Percentiles rank a stretch among this genome's conserved stretches.
These are phyloP conservation scores for Wallacemonas sp. DNA, from an alignment of 208 protist species.

Conservation along the genomic window DNA sequence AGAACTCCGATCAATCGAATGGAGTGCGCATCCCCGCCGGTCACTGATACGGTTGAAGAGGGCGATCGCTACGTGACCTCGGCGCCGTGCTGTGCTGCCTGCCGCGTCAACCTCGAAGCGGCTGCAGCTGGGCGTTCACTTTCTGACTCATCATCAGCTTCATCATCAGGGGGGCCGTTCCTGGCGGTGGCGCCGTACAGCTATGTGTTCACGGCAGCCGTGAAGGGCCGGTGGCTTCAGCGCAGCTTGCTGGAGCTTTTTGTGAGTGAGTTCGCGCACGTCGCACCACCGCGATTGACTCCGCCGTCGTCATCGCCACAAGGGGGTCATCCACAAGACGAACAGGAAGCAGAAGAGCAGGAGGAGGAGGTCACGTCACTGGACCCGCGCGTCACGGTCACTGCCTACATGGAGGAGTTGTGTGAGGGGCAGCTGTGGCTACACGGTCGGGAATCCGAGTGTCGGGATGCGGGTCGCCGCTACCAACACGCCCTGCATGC, in stretches of 20 bases:
- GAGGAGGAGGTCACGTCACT: conserved; percentile 20
- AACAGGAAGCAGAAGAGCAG: not conserved
- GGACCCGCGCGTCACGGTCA: conserved; percentile 47
- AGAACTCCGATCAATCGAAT: too few relatives aligned
- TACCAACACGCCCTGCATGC: conserved; percentile 41
- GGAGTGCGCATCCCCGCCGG: too few relatives aligned
- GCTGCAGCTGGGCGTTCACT: too few relatives aligned
- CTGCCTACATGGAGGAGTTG: conserved; percentile 78
- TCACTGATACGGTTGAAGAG: conserved; percentile 1
- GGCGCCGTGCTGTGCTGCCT: conserved; percentile 26
- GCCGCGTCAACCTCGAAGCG: too few relatives aligned
- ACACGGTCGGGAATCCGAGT: conserved; percentile 74
- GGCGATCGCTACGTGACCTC: conserved; percentile 44
- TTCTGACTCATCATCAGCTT: too few relatives aligned
- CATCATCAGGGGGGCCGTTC: conserved; percentile 13
- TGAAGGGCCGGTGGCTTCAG: conserved; percentile 93
- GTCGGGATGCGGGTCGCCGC: conserved; percentile 36
- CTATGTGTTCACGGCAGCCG: conserved; percentile 75
- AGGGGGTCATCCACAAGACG: not conserved
- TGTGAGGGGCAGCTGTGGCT: conserved; percentile 58
- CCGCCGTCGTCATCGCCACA: not conserved
- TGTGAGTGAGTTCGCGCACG: conserved; percentile 83
- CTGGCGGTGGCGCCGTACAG: conserved; percentile 86
- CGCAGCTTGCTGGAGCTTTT: conserved; percentile 82
- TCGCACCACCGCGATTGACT: conserved; percentile 31